A percentile compares a stretch with the other conserved stretches of the same genome.
These are phyloP conservation scores for Heliamphora pulchella DNA, from an alignment of 179 eudicot genomes.

Conservation along the genomic window DNA sequence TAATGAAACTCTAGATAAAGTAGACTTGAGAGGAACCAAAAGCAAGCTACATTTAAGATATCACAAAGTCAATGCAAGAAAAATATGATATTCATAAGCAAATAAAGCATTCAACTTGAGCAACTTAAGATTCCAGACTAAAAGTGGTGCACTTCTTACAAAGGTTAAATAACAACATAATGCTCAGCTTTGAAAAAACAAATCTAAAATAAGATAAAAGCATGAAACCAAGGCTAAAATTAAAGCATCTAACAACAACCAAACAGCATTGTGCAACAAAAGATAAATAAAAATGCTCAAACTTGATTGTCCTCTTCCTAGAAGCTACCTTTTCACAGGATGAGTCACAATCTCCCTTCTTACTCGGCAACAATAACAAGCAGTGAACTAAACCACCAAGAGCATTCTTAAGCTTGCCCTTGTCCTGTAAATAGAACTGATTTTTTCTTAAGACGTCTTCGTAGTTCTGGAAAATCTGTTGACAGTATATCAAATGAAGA, in stretches of 20 bases:
- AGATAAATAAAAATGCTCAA: slow-evolving; percentile 8
- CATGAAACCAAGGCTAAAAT: not conserved
- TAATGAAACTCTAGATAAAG: no score
- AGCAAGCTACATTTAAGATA: no score
- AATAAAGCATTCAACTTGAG: not conserved
- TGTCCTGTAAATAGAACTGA: slow-evolving; percentile 66
- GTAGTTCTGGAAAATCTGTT: slow-evolving; percentile 69
- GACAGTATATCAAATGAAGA: not conserved
- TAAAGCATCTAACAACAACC: not conserved
- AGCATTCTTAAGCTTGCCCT: slow-evolving; percentile 63
- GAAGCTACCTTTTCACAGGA: slow-evolving; percentile 35
- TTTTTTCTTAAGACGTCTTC: slow-evolving; percentile 67
- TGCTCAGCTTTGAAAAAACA: not conserved
- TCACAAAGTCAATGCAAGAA: not conserved
- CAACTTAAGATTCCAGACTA: not conserved
- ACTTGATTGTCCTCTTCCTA: not conserved
- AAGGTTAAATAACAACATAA: not conserved
- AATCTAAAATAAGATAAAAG: not conserved
- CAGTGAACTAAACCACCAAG: slow-evolving; percentile 68
- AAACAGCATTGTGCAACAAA: not conserved
- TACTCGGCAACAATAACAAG: slow-evolving; percentile 63
- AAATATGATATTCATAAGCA: not conserved
- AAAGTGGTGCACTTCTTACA: not conserved
- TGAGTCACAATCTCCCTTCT: slow-evolving; percentile 32
- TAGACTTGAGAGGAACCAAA: no score